Percentiles rank a stretch among this genome's conserved stretches.
These are phyloP conservation scores for Xylariales sp. DNA, from an alignment of 2,329 filamentous ascomycete species.

Conservation along the genomic window DNA sequence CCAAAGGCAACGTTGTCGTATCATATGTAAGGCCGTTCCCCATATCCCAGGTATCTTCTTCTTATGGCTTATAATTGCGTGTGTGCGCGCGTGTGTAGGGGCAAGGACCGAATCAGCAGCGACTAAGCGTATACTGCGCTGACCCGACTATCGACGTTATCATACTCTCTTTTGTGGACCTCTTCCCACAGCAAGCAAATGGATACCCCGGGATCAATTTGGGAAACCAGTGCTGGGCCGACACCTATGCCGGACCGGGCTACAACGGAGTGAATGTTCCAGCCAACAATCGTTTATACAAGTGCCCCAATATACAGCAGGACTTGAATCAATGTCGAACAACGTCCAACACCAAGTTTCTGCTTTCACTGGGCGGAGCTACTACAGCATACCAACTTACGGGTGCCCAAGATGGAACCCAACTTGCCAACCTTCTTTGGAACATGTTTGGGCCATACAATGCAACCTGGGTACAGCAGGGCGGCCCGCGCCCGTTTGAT, in stretches of 20 bases:
- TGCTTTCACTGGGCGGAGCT: slow-evolving; percentile 59
- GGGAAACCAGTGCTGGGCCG: slow-evolving; percentile 33
- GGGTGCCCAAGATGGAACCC: slow-evolving; percentile 28
- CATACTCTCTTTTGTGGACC: slow-evolving; percentile 35
- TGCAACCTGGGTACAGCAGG: slow-evolving; percentile 21
- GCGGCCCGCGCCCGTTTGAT: slow-evolving; percentile 23
- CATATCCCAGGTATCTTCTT: too few species aligned
- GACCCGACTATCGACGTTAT: slow-evolving; percentile 36
- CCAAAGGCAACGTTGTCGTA: slow-evolving; percentile 34
- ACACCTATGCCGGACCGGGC: slow-evolving; percentile 25
- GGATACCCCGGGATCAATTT: slow-evolving; percentile 35
- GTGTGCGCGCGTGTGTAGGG: slow-evolving; percentile 22
- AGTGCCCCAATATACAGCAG: slow-evolving; percentile 29
- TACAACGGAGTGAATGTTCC: slow-evolving; percentile 25
- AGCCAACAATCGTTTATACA: slow-evolving; percentile 25
- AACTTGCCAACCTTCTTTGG: slow-evolving; percentile 32
- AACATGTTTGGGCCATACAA: slow-evolving; percentile 33
- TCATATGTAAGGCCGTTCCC: slow-evolving; percentile 39
- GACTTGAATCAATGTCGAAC: slow-evolving; percentile 45
- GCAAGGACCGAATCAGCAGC: slow-evolving; percentile 31
- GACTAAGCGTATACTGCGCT: slow-evolving; percentile 32
- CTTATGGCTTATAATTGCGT: background rate
- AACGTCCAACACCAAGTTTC: slow-evolving; percentile 53
- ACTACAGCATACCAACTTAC: slow-evolving; percentile 31
- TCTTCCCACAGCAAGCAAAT: slow-evolving; percentile 37